phyloP scores from a whole-genome alignment of 257 asterid genomes.

The Orobanche coerulescens region DNA sequence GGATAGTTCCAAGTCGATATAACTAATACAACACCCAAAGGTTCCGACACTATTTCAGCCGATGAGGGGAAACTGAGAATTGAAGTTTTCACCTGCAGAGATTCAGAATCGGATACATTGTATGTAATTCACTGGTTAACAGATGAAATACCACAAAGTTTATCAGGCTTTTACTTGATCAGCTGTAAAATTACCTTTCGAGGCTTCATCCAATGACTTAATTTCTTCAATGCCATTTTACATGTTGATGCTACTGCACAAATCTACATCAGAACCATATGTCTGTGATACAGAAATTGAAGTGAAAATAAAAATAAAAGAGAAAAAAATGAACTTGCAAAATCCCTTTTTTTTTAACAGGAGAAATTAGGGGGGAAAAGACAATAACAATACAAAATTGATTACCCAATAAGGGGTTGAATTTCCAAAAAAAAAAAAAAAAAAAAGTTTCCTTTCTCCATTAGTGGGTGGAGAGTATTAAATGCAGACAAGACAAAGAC shows the following conservation, averaged over 20 bases:
- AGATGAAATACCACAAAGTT: background rate
- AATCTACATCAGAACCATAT: constrained; percentile 43
- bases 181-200: constrained; percentile 39
- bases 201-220: constrained; percentile 65
- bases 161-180: background rate
- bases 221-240: constrained; percentile 53
- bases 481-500: constrained; percentile 16
- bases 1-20: constrained; percentile 96
- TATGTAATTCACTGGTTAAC: background rate
- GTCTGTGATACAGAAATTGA: background rate
- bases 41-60: constrained; percentile 73
- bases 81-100: constrained; percentile 55
- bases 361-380: background rate
- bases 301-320: background rate
- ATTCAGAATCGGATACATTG: background rate
- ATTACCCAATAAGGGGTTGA: too few relatives aligned
- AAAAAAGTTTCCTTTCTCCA: background rate
- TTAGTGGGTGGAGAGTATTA: constrained; percentile 14
- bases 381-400: too few relatives aligned
- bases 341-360: background rate
- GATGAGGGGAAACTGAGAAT: constrained; percentile 63
- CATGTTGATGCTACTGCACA: constrained; percentile 36
- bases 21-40: constrained; percentile 68
- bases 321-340: background rate
- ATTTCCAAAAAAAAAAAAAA: too few relatives aligned